A percentile compares a stretch with the other conserved stretches of the same genome.
Evolutionary conservation across 768 basidiomycete genomes (phyloP).

Genomic region (Xerocomellus chrysenteron): DNA sequence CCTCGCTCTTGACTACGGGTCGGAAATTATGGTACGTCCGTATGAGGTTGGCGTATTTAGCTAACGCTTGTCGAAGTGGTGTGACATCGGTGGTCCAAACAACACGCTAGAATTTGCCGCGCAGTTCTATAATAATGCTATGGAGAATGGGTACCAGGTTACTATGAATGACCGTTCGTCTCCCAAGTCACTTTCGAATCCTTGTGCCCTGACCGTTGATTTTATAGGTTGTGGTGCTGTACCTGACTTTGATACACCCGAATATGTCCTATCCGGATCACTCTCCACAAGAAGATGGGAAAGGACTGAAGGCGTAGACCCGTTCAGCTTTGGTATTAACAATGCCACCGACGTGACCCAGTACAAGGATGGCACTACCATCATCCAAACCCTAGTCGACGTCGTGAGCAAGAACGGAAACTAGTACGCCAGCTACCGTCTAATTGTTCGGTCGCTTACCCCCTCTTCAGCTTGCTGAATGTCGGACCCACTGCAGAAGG

Average conservation of each 20-base stretch:
- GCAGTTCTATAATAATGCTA: slow-evolving; percentile 46
- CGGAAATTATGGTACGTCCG: slow-evolving; percentile 51
- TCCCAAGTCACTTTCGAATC: background rate
- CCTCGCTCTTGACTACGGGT: slow-evolving; percentile 45
- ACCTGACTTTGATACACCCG: slow-evolving; percentile 57
- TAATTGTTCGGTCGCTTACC: background rate
- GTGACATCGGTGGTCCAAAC: slow-evolving; percentile 55
- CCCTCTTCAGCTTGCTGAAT: slow-evolving; percentile 42
- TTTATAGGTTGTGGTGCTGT: slow-evolving; percentile 45
- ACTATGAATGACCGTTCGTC: slow-evolving; percentile 44
- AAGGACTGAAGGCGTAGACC: slow-evolving; percentile 58
- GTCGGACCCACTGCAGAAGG: slow-evolving; percentile 57
- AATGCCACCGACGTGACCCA: slow-evolving; percentile 39
- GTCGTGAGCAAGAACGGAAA: slow-evolving; percentile 65
- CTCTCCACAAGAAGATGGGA: slow-evolving; percentile 54
- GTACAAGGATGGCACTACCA: slow-evolving; percentile 50
- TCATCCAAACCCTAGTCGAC: slow-evolving; percentile 52
- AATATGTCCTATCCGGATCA: slow-evolving; percentile 48
- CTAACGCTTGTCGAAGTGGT: slow-evolving; percentile 41
- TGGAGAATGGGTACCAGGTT: slow-evolving; percentile 43
- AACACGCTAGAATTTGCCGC: slow-evolving; percentile 45
- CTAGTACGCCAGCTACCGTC: slow-evolving; percentile 38
- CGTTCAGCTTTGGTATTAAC: slow-evolving; percentile 50
- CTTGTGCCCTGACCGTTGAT: background rate
- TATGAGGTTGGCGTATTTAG: background rate